Evolutionary conservation across 164 flowering plant genomes (phyloP).

Genomic region (Taxillus chinensis): DNA sequence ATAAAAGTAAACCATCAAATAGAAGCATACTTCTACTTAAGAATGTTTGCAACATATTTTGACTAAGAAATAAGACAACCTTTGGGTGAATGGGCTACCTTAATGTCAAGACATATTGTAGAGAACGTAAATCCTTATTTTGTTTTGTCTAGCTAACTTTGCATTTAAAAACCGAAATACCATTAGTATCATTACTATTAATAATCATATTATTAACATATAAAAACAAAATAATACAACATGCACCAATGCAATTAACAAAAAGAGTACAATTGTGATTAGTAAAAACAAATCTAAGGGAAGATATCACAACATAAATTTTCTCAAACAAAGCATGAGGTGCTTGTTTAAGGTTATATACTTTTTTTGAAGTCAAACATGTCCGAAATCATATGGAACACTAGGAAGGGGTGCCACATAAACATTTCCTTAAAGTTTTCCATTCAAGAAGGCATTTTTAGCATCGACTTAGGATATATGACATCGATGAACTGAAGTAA

Average conservation of each 20-base stretch:
- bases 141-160: not conserved
- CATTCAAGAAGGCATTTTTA: slow-evolving; percentile 4
- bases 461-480: not conserved
- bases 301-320: not conserved
- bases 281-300: not conserved
- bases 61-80: not conserved
- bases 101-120: not conserved
- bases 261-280: not conserved
- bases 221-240: not conserved
- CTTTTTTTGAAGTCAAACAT: not conserved
- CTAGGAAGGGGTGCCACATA: not conserved
- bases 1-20: not conserved
- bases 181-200: not conserved
- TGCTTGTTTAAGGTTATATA: not conserved
- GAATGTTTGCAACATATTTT: not conserved
- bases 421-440: not conserved
- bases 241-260: not conserved
- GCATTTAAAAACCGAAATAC: not conserved
- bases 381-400: too few species aligned
- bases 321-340: not conserved
- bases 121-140: not conserved
- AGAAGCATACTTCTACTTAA: not conserved
- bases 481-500: not conserved
- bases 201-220: not conserved
- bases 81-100: not conserved